Evolutionary conservation across 805 yeast species (phyloP).

Genomic region (Starmerella vaccinii): DNA sequence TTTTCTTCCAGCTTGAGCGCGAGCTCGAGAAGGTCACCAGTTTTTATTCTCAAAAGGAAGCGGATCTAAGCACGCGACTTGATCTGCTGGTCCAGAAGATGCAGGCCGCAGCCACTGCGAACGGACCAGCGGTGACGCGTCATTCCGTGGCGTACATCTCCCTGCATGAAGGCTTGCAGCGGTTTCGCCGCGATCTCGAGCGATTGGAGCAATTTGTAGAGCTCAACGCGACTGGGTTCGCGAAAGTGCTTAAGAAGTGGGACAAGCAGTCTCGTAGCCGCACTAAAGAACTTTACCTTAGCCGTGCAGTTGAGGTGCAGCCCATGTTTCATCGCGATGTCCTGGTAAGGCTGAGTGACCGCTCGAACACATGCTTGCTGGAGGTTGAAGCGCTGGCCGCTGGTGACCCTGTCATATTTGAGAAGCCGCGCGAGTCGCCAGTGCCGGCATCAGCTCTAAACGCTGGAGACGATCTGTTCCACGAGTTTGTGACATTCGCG

Average conservation of each 20-base stretch:
- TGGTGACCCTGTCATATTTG: conserved; percentile 34
- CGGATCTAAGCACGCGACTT: conserved; percentile 68
- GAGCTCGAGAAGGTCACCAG: conserved; percentile 90
- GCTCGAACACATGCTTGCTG: conserved; percentile 41
- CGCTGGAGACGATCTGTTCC: conserved; percentile 50
- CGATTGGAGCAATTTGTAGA: conserved; percentile 89
- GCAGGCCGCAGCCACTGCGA: conserved; percentile 40
- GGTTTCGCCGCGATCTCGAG: conserved; percentile 79
- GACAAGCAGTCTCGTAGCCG: conserved; percentile 92
- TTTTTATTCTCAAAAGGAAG: conserved; percentile 85
- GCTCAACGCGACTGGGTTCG: conserved; percentile 88
- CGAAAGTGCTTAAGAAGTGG: conserved; percentile 95
- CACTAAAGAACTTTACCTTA: conserved; percentile 81
- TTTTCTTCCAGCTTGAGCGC: conserved; percentile 80
- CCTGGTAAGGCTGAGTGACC: conserved; percentile 72
- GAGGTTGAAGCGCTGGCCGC: conserved; percentile 66
- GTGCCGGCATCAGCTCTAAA: conserved; percentile 8
- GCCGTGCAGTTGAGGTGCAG: conserved; percentile 90
- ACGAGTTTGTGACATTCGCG: conserved; percentile 46
- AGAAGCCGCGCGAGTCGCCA: conserved; percentile 11
- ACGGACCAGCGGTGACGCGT: conserved; percentile 37
- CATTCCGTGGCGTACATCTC: conserved; percentile 71
- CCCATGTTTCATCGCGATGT: conserved; percentile 90
- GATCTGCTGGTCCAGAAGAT: conserved; percentile 69
- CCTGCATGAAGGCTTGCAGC: conserved; percentile 76